These are phyloP conservation scores for Cutaneotrichosporon dermatis DNA, from an alignment of 1,284 basidiomycete species.

Conservation along the genomic window DNA sequence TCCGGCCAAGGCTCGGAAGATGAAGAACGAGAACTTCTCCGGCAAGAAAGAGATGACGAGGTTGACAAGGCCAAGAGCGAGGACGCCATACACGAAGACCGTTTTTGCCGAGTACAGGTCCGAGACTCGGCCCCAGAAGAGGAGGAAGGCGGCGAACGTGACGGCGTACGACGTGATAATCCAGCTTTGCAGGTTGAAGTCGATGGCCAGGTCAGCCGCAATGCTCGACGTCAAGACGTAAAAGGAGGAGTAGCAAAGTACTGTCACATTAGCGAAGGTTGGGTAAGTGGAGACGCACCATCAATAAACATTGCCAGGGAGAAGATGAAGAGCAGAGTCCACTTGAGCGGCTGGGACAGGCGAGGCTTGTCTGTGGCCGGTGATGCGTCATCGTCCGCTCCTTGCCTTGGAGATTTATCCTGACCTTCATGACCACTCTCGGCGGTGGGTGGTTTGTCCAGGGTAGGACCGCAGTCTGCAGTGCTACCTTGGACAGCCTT, in stretches of 20 bases:
- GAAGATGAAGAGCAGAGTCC: conserved; percentile 27
- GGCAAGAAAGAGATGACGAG: conserved; percentile 36
- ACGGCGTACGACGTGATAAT: conserved; percentile 36
- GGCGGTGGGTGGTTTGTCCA: too few relatives aligned
- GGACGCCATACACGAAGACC: conserved; percentile 34
- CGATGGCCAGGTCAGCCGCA: conserved; percentile 14
- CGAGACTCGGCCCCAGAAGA: conserved; percentile 38
- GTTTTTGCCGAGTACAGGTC: conserved; percentile 38
- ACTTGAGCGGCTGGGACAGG: conserved; percentile 29
- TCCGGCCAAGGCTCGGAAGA: conserved; percentile 34
- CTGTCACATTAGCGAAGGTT: conserved; percentile 1
- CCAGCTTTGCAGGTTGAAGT: conserved; percentile 17
- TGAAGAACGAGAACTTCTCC: conserved; percentile 33
- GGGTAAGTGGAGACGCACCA: conserved; percentile 1
- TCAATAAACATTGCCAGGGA: conserved; percentile 31
- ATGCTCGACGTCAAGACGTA: conserved; percentile 19
- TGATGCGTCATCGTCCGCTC: too few relatives aligned
- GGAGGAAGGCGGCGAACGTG: conserved; percentile 39
- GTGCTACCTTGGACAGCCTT: background rate
- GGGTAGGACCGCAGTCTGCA: too few relatives aligned
- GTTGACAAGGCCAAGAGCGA: conserved; percentile 27
- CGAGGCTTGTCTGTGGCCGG: too few relatives aligned
- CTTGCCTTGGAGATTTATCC: too few relatives aligned
- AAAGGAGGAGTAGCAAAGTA: conserved; percentile 26
- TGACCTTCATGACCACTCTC: too few relatives aligned